Base-by-base conservation (phyloP, 768 basidiomycete species). In the Naganishia vaughanmartiniae region DNA sequence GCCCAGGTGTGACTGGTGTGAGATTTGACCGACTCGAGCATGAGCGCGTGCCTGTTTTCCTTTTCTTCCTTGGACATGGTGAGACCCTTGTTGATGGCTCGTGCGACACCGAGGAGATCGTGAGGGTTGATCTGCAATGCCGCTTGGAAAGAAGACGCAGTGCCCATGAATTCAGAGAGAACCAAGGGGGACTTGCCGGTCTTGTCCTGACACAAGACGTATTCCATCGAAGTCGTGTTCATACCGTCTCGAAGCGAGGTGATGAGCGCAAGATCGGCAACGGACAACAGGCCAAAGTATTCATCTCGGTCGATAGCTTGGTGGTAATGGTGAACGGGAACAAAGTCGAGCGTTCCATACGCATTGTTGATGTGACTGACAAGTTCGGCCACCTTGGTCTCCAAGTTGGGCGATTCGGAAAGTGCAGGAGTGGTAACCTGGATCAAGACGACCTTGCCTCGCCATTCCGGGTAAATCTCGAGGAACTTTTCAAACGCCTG, bases 221-320 rank as follows among this genome's bases (percentile, higher is more conserved):
- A 97, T 82, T 98, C 95, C 93, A 96, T 95, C 65, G 89, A 90
- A 0, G 94, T 96, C 17, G 95, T 97, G 85, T 99, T 99, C 96
- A 98, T 98, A 7, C 95, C 96, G 78, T 99, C 95, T 39, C 95
- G 87, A 9, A 97, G 85, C 0, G 93, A 92, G 0, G 95, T 97
- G 81, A 97, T 95, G 51, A 98, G 89, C 19, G 90, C 95, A 15
- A 98, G 85, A 79, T 97, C 94, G 7, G 95, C 94, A 4, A 92
- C 94, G 67, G 88, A 89, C 45, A 99, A 84, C 15, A 99, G 85
- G 0, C 93, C 95, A 81, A 97, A 97, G 81, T 96, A 99, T 80
- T 99, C 95, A 82, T 98, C 93, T 81, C 93, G 92, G 81, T 95
- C 95, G 76, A 99, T 87, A 0, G 91, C 89, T 82, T 99, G 95